A percentile compares a stretch with the other conserved stretches of the same genome.
Conservation (phyloP, 2,329 filamentous ascomycete genomes). For the Epichloe baconii region DNA sequence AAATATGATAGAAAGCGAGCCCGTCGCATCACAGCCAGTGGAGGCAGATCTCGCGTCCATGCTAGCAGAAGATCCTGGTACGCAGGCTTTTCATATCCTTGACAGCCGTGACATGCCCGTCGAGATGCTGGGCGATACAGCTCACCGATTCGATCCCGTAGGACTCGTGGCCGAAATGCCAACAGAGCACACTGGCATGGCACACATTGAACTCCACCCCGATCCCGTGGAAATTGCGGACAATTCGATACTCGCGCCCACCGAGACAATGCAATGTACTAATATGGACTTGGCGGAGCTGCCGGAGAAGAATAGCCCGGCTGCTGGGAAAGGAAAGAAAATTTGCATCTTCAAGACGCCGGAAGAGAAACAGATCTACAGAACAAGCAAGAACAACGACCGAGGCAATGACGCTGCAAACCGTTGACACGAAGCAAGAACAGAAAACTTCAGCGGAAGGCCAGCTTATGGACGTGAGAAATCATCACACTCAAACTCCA, state of each 20-base stretch:
- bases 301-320: slow-evolving; percentile 19
- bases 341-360: slow-evolving; percentile 8
- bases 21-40: slow-evolving; percentile 4
- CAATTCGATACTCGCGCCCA: slow-evolving; percentile 22
- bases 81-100: slow-evolving; percentile 18
- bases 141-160: slow-evolving; percentile 24
- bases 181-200: slow-evolving; percentile 27
- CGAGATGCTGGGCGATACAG: slow-evolving; percentile 10
- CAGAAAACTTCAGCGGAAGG: neutral
- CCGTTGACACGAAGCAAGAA: slow-evolving; percentile 1
- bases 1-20: slow-evolving; percentile 2
- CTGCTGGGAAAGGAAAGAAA: slow-evolving; percentile 8
- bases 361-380: neutral
- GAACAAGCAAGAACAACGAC: neutral
- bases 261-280: slow-evolving; percentile 16
- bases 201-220: slow-evolving; percentile 29
- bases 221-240: slow-evolving; percentile 32
- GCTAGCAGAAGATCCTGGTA: slow-evolving; percentile 1
- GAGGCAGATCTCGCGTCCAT: neutral
- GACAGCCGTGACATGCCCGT: slow-evolving; percentile 21
- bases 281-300: slow-evolving; percentile 23
- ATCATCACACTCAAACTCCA: neutral
- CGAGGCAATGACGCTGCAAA: neutral
- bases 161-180: slow-evolving; percentile 35
- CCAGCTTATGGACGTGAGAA: neutral